Percentiles rank a stretch among this genome's conserved stretches.
phyloP scores from a whole-genome alignment of 768 basidiomycete species.

The Tubosaeta sp. region DNA sequence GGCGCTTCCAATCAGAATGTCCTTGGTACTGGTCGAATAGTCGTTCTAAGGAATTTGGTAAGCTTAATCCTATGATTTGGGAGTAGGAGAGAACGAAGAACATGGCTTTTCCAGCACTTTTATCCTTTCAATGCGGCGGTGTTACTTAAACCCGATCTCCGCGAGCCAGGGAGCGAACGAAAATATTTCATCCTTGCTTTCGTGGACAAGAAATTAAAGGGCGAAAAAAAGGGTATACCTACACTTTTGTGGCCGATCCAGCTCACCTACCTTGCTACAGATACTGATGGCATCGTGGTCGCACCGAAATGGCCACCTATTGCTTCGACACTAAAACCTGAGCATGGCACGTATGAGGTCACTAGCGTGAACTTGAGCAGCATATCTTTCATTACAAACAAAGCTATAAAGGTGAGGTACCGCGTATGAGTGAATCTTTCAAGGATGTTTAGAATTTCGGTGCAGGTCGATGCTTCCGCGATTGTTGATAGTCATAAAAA shows the following conservation, averaged over 20 bases:
- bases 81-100: background rate
- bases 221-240: constrained; percentile 45
- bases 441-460: background rate
- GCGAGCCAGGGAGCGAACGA: constrained; percentile 47
- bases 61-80: constrained; percentile 21
- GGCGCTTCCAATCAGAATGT: constrained; percentile 66
- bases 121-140: constrained; percentile 63
- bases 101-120: constrained; percentile 59
- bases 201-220: constrained; percentile 61
- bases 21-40: constrained; percentile 70
- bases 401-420: constrained; percentile 78
- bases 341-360: constrained; percentile 64
- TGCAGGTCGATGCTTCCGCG: constrained; percentile 63
- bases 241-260: background rate
- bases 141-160: constrained; percentile 60
- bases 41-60: constrained; percentile 81
- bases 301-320: constrained; percentile 78
- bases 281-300: constrained; percentile 50
- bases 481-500: constrained; percentile 67
- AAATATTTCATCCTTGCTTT: constrained; percentile 69
- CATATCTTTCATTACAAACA: constrained; percentile 70
- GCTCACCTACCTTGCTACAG: constrained; percentile 34
- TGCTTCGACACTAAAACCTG: constrained; percentile 42
- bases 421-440: background rate
- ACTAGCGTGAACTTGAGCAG: constrained; percentile 62